A percentile compares a stretch with the other conserved stretches of the same genome.
Evolutionary conservation across 148 eudicot genomes (phyloP).

Genomic region (Rhododendron williamsianum): DNA sequence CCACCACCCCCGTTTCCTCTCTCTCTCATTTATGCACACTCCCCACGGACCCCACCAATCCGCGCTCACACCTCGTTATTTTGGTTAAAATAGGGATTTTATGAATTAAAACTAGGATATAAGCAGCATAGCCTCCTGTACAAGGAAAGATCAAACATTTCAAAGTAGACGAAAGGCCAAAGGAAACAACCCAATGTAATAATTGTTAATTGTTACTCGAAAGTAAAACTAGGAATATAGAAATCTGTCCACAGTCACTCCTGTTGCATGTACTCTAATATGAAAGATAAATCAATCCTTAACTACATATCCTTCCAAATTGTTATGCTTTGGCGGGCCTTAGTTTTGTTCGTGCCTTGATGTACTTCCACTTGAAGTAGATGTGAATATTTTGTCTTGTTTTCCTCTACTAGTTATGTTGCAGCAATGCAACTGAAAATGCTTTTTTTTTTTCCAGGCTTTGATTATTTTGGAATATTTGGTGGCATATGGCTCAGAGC

Average conservation of each 20-base stretch:
- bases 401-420: neutral
- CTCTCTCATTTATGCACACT: neutral
- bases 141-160: neutral
- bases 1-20: neutral
- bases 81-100: neutral
- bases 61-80: neutral
- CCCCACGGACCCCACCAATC: neutral
- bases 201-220: neutral
- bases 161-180: neutral
- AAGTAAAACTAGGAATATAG: neutral
- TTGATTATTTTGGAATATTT: constrained; percentile 86
- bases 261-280: no score
- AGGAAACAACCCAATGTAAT: neutral
- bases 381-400: neutral
- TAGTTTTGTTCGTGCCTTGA: neutral
- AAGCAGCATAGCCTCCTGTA: neutral
- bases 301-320: neutral
- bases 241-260: neutral
- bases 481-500: constrained; percentile 96
- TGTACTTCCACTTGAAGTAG: neutral
- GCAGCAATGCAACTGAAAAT: constrained; percentile 1
- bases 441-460: constrained; percentile 43
- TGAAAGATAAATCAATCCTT: neutral
- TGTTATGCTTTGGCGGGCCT: neutral
- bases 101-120: neutral